Base-by-base conservation (phyloP, 306 rosid genomes). In the Crataegus laevigata region DNA sequence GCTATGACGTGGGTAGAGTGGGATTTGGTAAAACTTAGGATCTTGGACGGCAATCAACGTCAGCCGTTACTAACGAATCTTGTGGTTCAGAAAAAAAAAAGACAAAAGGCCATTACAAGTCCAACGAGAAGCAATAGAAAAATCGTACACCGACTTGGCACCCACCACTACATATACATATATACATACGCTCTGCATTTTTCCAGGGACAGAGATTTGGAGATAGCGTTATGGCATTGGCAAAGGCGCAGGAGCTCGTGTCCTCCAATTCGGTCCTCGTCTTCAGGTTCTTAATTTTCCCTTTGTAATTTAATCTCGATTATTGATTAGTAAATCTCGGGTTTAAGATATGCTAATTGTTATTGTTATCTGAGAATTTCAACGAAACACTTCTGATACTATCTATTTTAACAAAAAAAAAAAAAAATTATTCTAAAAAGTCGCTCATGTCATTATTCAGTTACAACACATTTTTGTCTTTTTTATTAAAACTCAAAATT, bases 201-300 rank as follows among this genome's bases (percentile, higher is more conserved):
- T 30, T n/a, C 14, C 36, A 61, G n/a, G 2, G 51, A 13, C 6
- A 45, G 52, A 47, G 6, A 4, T 2, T 0, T 6, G 52, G 73
- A 61, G 32, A 52, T 32, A 58, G 51, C 54, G 50, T 58, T 24
- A 91, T 94, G 98, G 97, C 97, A 55, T 77, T 86, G 70, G 65
- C 91, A 1, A 91, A 91, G 78, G 96, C 98, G 4, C 89, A 94
- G 85, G 96, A 94, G 79, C 76, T 91, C 68, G 96, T 91, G 3
- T 76, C 93, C 12, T 65, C 93, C 71, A 90, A 89, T 68, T 30
- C 96, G 10, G 91, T 90, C 76, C 88, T 83, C 43, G 96, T 94
- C 76, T 94, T 87, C 87, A 94, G 98, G 98, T 86, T 21, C 43
- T 38, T 25, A 52, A 6, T 68, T 3, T 4, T 22, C 13, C 32